phyloP scores from a whole-genome alignment of 805 yeast genomes.

The Lachancea meyersii region DNA sequence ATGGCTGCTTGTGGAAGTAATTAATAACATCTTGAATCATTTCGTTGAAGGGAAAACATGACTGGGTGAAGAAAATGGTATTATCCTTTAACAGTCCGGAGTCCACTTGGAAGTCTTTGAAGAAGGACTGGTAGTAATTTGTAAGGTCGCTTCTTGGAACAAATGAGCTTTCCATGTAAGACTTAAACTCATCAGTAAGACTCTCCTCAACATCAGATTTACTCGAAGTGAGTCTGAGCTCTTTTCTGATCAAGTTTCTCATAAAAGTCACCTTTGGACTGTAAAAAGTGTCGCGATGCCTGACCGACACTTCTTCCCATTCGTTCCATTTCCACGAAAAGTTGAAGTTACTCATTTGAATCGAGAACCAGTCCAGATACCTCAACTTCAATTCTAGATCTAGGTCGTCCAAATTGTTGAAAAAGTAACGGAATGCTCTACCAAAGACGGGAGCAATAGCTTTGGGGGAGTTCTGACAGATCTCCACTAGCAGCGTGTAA shows the following conservation, averaged over 20 bases:
- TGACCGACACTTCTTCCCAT: constrained; percentile 64
- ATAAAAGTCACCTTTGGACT: constrained; percentile 75
- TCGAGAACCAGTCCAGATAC: constrained; percentile 84
- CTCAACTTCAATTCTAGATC: constrained; percentile 73
- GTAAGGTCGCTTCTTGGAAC: constrained; percentile 32
- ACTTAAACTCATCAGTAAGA: constrained; percentile 52
- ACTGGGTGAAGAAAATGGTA: constrained; percentile 36
- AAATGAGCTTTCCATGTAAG: constrained; percentile 42
- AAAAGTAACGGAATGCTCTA: constrained; percentile 79
- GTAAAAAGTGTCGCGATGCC: constrained; percentile 40
- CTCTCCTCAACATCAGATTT: constrained; percentile 60
- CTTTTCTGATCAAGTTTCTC: constrained; percentile 74
- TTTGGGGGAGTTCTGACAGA: constrained; percentile 73
- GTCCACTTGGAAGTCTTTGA: constrained; percentile 23
- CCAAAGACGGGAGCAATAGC: constrained; percentile 94
- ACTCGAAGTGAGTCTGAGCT: constrained; percentile 73
- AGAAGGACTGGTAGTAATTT: constrained; percentile 34
- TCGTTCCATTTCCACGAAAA: constrained; percentile 98
- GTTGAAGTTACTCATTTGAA: constrained; percentile 87
- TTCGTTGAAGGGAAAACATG: constrained; percentile 33
- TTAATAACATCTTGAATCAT: constrained; percentile 36
- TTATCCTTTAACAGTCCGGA: constrained; percentile 31
- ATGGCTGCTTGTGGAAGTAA: constrained; percentile 32
- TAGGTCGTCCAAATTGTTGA: constrained; percentile 54
- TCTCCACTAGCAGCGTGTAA: constrained; percentile 77